A percentile compares a stretch with the other conserved stretches of the same genome.
These are phyloP conservation scores for Lecanoromycetidae sp. DNA, from an alignment of 2,329 filamentous ascomycete genomes.

Conservation along the genomic window DNA sequence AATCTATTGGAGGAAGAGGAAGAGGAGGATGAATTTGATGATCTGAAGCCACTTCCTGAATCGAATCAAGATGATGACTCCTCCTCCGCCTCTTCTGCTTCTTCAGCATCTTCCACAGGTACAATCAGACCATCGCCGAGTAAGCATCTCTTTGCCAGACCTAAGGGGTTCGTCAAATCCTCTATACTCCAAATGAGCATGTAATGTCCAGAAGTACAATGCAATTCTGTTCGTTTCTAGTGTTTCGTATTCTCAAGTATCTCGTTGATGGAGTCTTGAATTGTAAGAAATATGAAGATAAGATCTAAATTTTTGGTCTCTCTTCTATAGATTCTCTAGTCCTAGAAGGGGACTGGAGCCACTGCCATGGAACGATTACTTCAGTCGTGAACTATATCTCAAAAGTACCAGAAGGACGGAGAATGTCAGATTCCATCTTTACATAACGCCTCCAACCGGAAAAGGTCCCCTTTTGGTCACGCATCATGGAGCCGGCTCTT, in stretches of 20 bases:
- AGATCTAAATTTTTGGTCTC: constrained; percentile 5
- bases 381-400: constrained; percentile 74
- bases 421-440: constrained; percentile 63
- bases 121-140: constrained; percentile 74
- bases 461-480: constrained; percentile 76
- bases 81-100: constrained; percentile 59
- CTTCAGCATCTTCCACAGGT: constrained; percentile 82
- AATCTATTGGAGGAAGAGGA: constrained; percentile 36
- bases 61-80: constrained; percentile 48
- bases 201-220: neutral
- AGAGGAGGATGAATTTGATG: constrained; percentile 29
- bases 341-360: constrained; percentile 47
- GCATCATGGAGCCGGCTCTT: constrained; percentile 91
- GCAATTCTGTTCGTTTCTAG: too few relatives aligned
- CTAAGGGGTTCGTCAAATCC: constrained; percentile 45
- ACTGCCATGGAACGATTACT: constrained; percentile 79
- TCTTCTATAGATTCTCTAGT: constrained; percentile 6
- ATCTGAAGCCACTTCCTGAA: constrained; percentile 21
- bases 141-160: constrained; percentile 60
- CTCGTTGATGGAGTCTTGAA: too few relatives aligned
- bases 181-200: neutral
- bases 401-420: constrained; percentile 26
- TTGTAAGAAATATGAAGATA: neutral
- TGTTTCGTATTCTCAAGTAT: too few relatives aligned
- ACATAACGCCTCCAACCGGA: constrained; percentile 62